Base-by-base conservation (phyloP, 2,329 filamentous ascomycete species). In the Trichoderma arundinaceum region DNA sequence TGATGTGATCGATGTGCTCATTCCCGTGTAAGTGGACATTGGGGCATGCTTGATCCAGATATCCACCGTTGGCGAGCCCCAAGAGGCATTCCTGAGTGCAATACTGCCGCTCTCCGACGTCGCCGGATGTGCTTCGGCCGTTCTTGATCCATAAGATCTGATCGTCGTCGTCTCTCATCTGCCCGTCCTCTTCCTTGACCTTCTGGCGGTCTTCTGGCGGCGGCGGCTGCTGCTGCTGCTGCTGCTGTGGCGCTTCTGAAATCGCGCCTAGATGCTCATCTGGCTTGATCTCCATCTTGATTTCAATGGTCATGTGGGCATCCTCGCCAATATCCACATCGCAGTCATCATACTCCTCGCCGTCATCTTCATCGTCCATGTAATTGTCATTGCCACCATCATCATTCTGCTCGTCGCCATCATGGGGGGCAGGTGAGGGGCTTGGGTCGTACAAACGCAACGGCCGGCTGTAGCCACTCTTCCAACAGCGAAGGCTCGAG, bases 401-500 rank as follows among this genome's bases (percentile, higher is more conserved):
- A n/a, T 41, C 9, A 13, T 12, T 28, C 8, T 7, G 17, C 38
- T 43, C 52, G 13, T 56, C 13, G 38, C 52, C 35, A 56, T 12
- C 12, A 17, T 35, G 38, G 22, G 35, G 15, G 39, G 52, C 52
- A 19, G 32, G 35, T 13, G 52, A 54, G n/a, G 52, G 22, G 52
- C 17, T 44, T 19, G 22, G 4, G 22, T 28, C 22, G 22, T 28
- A 4, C 22, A 28, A 28, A 28, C 4, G 22, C 22, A 28, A 28
- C 22, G 22, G 22, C 22, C 22, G 22, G 22, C 22, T 28, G 22
- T 28, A 28, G 22, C 22, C 22, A 28, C 77, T 69, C 44, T 67
- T 70, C 78, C 74, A 81, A 19, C 60, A 73, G 28, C 71, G 71
- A 60, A 79, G 75, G 3, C 43, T 53, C 17, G 65, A 65, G 17